Percentiles rank a stretch among this genome's conserved stretches.
Evolutionary conservation across 352 stramenopile genomes (phyloP).

Genomic region (Phytophthora tubulina): DNA sequence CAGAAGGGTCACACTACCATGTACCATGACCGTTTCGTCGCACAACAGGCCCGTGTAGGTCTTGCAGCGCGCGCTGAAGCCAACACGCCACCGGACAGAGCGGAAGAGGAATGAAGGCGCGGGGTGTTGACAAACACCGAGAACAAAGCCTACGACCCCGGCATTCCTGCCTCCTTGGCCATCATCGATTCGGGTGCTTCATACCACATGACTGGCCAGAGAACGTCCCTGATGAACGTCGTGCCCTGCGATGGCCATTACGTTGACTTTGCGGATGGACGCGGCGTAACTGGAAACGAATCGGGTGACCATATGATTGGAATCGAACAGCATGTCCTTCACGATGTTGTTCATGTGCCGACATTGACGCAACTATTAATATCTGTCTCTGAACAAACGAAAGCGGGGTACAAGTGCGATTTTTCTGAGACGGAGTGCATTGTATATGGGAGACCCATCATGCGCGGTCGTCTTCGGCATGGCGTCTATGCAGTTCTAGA

Average conservation of each 20-base stretch:
- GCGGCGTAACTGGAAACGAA: neutral
- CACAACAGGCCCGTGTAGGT: neutral
- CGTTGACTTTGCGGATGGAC: neutral
- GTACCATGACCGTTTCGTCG: slow-evolving; percentile 17
- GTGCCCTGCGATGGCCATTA: neutral
- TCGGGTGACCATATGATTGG: neutral
- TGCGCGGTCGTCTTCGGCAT: neutral
- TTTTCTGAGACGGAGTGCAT: neutral
- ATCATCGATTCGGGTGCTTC: slow-evolving; percentile 7
- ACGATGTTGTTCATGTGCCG: neutral
- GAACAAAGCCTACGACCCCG: slow-evolving; percentile 8
- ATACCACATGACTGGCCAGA: slow-evolving; percentile 11
- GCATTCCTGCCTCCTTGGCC: neutral
- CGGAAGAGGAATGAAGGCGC: slow-evolving; percentile 4
- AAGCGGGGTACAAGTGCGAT: slow-evolving; percentile 1
- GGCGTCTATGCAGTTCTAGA: neutral
- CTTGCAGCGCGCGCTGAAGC: neutral
- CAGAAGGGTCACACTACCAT: slow-evolving; percentile 1
- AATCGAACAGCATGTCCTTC: neutral
- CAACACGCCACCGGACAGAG: no score
- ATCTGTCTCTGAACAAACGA: neutral
- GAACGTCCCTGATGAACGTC: neutral
- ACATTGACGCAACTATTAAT: neutral
- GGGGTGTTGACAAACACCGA: slow-evolving; percentile 13
- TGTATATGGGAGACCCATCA: neutral